phyloP scores from a whole-genome alignment of 2,329 filamentous ascomycete genomes.

The Sporothrix pseudoabietina region DNA sequence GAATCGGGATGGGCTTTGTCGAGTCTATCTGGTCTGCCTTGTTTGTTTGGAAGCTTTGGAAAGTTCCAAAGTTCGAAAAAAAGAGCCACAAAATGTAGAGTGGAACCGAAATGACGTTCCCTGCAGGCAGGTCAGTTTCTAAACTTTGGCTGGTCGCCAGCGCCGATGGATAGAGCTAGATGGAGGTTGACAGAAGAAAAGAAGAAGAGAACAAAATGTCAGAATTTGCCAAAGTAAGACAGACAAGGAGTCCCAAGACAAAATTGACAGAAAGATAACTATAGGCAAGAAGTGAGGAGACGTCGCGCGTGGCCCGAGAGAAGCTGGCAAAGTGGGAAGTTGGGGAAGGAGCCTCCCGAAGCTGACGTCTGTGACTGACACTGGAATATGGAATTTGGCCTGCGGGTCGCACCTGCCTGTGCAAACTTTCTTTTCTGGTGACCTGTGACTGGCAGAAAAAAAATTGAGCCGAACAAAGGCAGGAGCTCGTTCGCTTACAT shows the following conservation, averaged over 20 bases:
- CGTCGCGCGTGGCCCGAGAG: neutral
- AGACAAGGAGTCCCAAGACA: slow-evolving; percentile 1
- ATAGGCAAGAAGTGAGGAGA: slow-evolving; percentile 16
- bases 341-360: slow-evolving; percentile 3
- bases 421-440: neutral
- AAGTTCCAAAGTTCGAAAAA: neutral
- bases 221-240: neutral
- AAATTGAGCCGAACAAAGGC: slow-evolving; percentile 1
- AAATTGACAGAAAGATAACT: neutral
- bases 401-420: neutral
- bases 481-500: neutral
- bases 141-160: slow-evolving; percentile 1
- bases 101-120: slow-evolving; percentile 8
- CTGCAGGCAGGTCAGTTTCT: neutral
- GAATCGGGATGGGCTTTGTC: neutral
- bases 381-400: neutral
- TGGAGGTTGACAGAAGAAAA: neutral
- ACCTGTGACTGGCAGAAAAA: slow-evolving; percentile 22
- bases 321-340: slow-evolving; percentile 23
- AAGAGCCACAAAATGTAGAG: neutral
- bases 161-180: neutral
- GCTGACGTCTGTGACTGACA: slow-evolving; percentile 4
- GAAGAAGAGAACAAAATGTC: neutral
- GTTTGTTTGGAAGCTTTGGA: neutral
- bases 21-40: neutral